These are phyloP conservation scores for Leavenworthia alabamica DNA, from an alignment of 345 rosid genomes.

Conservation along the genomic window DNA sequence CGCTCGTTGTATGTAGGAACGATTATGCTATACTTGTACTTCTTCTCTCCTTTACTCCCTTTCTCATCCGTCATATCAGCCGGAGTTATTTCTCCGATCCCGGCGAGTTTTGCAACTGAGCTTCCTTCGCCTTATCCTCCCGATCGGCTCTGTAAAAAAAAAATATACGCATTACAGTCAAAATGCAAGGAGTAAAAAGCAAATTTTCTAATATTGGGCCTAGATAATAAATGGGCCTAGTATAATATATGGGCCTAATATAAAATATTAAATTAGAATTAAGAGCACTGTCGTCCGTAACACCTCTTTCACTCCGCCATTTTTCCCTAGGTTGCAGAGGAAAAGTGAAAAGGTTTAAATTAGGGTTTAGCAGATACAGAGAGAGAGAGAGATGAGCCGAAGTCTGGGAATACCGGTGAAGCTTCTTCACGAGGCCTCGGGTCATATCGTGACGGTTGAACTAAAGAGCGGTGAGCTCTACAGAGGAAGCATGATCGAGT, in stretches of 20 bases:
- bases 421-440: conserved; percentile 77
- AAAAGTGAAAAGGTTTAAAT: neutral
- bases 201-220: neutral
- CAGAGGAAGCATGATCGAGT: conserved; percentile 85
- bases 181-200: conserved; percentile 18
- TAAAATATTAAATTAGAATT: no score
- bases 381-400: conserved; percentile 56
- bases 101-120: no score
- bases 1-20: conserved; percentile 96
- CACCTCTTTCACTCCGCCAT: conserved; percentile 21
- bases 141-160: conserved; percentile 1
- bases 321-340: conserved; percentile 19
- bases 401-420: conserved; percentile 89
- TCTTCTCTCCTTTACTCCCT: conserved; percentile 23
- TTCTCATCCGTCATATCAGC: conserved; percentile 19
- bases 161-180: neutral
- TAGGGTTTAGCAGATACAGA: conserved; percentile 47
- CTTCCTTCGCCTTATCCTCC: neutral
- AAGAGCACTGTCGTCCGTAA: no score
- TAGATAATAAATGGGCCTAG: no score
- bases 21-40: conserved; percentile 71
- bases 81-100: neutral
- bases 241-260: neutral
- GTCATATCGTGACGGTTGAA: conserved; percentile 80
- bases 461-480: conserved; percentile 84